Evolutionary conservation across 495 filamentous ascomycete species (phyloP), one percentile per base, ranked within the genome.

Genomic region (Aspergillus indologenus): DNA sequence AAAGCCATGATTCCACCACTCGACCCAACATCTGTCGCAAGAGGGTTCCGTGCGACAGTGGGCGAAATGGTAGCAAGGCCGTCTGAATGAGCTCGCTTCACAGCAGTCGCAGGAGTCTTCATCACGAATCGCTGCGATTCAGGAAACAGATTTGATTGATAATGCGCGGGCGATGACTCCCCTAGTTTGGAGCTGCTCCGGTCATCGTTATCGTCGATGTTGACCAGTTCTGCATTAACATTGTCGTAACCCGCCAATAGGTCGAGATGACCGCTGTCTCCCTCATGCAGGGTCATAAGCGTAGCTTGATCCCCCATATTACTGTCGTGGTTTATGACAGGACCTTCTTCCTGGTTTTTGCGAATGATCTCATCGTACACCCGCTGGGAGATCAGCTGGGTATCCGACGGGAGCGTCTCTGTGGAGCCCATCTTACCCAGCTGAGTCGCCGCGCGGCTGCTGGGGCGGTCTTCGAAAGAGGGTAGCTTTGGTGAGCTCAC

Each of bases 321-420:
- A 48, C 52, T 62, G 49, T 56, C 65, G 43, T 40, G 57, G 21
- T 51, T 67, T 18, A 68, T 53, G 42, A 60, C 56, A 44, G 71
- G 6, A 2, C 12, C 69, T 5, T 69, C 66, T 34, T 73, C 67
- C 18, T 65, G 62, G 61, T 75, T 75, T 47, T 72, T 66, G 34
- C 62, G 69, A 15, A 79, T 73, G 40, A 80, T 69, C 40, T 73
- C 72, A 53, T 80, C 79, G 56, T 75, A 81, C n/a, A 81, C 73
- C 23, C 76, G 79, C 63, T 81, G 80, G 12, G 80, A 82, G 26
- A 81, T 68, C 5, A 78, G 73, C 60, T 83, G 79, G n/a, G 80
- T 83, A 61, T 82, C 79, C 12, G 77, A 73, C 21, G 74, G 73
- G 8, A 66, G 57, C 34, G 61, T 57, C 15, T 75, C 72, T 18